Evolutionary conservation across 1,284 basidiomycete genomes (phyloP).

Genomic region (Ceratobasidium sp.): DNA sequence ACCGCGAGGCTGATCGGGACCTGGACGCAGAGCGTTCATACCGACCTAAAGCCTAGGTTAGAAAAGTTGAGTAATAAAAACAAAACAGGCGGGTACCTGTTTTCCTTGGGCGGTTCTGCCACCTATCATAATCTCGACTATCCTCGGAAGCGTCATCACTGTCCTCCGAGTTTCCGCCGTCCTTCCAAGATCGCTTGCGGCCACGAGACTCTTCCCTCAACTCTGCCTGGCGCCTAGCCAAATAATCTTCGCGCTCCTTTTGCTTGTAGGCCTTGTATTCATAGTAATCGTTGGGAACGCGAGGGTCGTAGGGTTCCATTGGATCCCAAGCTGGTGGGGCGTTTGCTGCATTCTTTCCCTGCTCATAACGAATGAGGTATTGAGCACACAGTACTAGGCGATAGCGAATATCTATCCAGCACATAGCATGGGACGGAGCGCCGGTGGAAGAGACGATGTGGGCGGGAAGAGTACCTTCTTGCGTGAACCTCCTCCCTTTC

Average conservation of each 20-base stretch:
- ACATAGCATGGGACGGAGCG: slow-evolving; percentile 20
- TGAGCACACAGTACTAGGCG: slow-evolving; percentile 19
- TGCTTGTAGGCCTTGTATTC: slow-evolving; percentile 84
- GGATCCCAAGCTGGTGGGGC: slow-evolving; percentile 74
- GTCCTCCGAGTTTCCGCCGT: slow-evolving; percentile 73
- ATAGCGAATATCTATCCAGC: slow-evolving; percentile 32
- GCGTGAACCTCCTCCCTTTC: slow-evolving; percentile 55
- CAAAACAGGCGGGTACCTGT: slow-evolving; percentile 64
- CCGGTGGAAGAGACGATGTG: slow-evolving; percentile 39
- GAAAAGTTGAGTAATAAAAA: not conserved
- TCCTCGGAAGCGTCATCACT: slow-evolving; percentile 64
- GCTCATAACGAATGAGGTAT: slow-evolving; percentile 40
- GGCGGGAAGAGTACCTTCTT: slow-evolving; percentile 66
- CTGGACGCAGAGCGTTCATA: slow-evolving; percentile 66
- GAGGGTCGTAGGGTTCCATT: slow-evolving; percentile 80
- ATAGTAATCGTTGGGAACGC: slow-evolving; percentile 87
- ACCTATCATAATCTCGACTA: slow-evolving; percentile 69
- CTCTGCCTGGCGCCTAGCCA: slow-evolving; percentile 69
- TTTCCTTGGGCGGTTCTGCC: slow-evolving; percentile 69
- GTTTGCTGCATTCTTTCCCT: slow-evolving; percentile 42
- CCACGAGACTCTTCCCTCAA: slow-evolving; percentile 65
- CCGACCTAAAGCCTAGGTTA: slow-evolving; percentile 57
- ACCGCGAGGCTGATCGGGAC: slow-evolving; percentile 46
- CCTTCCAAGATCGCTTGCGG: slow-evolving; percentile 69
- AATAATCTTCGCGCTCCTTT: slow-evolving; percentile 76